Evolutionary conservation across 495 filamentous ascomycete genomes (phyloP), one percentile per base, ranked within the genome.

Genomic region (Parathielavia hyrcaniae): DNA sequence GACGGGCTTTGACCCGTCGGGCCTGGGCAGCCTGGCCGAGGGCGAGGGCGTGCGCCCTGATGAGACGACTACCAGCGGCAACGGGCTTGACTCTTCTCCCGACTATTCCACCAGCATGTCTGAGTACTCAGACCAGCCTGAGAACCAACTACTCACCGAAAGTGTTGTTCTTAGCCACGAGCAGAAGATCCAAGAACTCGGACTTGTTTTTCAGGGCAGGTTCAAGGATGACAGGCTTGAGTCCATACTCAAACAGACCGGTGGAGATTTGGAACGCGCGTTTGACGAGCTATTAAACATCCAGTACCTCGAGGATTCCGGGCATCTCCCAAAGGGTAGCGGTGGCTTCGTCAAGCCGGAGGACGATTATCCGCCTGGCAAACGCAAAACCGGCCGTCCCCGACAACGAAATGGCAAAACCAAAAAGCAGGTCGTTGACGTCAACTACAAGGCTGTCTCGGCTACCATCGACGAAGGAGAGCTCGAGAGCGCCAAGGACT

Each of bases 281-380:
- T 84, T 95, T 61, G 90, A 98, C 67, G 84, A 89, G 48, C 75
- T 98, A 4, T 77, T 96, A 12, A 93, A 86, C 55, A 76, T 86
- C 7, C 78, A 84, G 11, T 89, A 82, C 66, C 82, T 96, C 16
- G 80, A 87, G 41, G 78, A 89, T 36, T 71, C n/a, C 75, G 4
- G 74, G 75, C 2, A 74, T 78, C 67, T 82, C 13, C 80, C 80
- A 2, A 90, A 86, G 66, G 88, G 91, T 2, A 73, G 96, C 12
- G 90, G 97, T 57, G 91, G 82, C 0, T 97, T 97, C 64, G 77
- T 75, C 26, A 75, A 78, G 11, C 75, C 73, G 6, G 64, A 76
- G 9, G 68, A 73, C 19, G 64, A 63, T 9, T 60, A 63, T 0
- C 67, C 58, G 54, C 69, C 73, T 54, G 72, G 59, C 49, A 84